Percentiles rank a stretch among this genome's conserved stretches.
phyloP scores from a whole-genome alignment of 768 basidiomycete genomes.

The Trametes meyenii region DNA sequence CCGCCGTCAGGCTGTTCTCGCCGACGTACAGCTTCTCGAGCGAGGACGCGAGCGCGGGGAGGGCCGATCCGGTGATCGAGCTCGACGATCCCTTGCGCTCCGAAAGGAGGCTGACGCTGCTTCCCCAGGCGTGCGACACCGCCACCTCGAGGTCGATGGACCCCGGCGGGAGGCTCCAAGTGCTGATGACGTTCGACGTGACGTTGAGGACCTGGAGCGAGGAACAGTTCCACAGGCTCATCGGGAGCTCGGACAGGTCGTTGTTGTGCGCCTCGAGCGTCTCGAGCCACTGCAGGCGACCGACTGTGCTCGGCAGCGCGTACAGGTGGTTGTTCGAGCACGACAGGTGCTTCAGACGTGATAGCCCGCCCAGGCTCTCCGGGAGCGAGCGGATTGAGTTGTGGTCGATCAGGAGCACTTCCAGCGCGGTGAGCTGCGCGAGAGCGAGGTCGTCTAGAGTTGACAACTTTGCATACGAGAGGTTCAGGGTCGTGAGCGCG shows the following conservation, averaged over 20 bases:
- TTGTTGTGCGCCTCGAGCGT: slow-evolving; percentile 90
- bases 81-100: slow-evolving; percentile 46
- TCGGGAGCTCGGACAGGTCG: slow-evolving; percentile 75
- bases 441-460: slow-evolving; percentile 77
- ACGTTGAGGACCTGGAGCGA: slow-evolving; percentile 75
- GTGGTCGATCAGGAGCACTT: slow-evolving; percentile 75
- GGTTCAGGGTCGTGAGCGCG: slow-evolving; percentile 75
- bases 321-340: slow-evolving; percentile 92
- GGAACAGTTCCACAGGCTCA: slow-evolving; percentile 81
- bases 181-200: slow-evolving; percentile 82
- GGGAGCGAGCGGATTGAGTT: slow-evolving; percentile 87
- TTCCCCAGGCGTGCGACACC: slow-evolving; percentile 9
- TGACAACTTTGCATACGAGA: slow-evolving; percentile 88
- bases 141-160: slow-evolving; percentile 17
- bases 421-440: slow-evolving; percentile 71
- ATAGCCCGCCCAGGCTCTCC: slow-evolving; percentile 77
- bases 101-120: slow-evolving; percentile 23
- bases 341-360: slow-evolving; percentile 69
- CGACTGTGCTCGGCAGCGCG: slow-evolving; percentile 74
- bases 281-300: slow-evolving; percentile 72
- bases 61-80: slow-evolving; percentile 31
- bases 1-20: slow-evolving; percentile 86
- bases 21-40: slow-evolving; percentile 84
- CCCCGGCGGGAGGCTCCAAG: slow-evolving; percentile 66
- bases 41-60: slow-evolving; percentile 67